These are phyloP conservation scores for Dioscorea zingiberensis DNA, from an alignment of 106 monocot genomes.

Conservation along the genomic window DNA sequence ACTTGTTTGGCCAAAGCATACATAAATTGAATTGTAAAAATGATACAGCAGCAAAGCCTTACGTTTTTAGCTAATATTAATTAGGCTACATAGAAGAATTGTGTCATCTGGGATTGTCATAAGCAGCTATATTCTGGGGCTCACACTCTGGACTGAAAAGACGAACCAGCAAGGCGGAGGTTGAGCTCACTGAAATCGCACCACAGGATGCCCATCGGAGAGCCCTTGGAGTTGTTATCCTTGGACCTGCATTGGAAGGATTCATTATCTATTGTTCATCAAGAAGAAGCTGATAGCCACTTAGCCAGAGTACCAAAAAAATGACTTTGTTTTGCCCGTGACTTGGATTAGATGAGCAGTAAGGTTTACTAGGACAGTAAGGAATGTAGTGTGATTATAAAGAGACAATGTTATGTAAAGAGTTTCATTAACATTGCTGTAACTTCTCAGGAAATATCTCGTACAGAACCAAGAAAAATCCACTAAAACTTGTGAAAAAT, in stretches of 20 bases:
- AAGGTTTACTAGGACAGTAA: neutral
- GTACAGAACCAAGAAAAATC: too few species aligned
- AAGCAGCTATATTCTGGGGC: slow-evolving; percentile 87
- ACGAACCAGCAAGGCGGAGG: slow-evolving; percentile 64
- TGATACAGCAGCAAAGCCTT: too few species aligned
- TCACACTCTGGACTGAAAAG: slow-evolving; percentile 95
- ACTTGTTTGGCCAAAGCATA: too few species aligned
- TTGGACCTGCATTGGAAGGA: slow-evolving; percentile 48
- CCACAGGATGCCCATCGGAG: slow-evolving; percentile 84
- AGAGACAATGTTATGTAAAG: neutral
- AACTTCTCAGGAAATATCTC: too few species aligned
- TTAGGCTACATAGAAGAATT: neutral
- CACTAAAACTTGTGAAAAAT: too few species aligned
- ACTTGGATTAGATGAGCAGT: neutral
- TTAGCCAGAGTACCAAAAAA: too few species aligned
- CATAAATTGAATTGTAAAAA: too few species aligned
- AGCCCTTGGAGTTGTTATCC: slow-evolving; percentile 75
- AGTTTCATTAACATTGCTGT: neutral
- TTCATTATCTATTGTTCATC: neutral
- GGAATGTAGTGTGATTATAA: neutral
- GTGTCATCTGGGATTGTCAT: slow-evolving; percentile 37
- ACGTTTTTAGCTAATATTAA: too few species aligned
- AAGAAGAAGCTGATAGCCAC: neutral
- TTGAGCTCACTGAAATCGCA: slow-evolving; percentile 56
- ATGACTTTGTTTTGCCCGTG: neutral